Evolutionary conservation across 2,329 filamentous ascomycete species (phyloP).

Genomic region (Acephala macrosclerotiorum): DNA sequence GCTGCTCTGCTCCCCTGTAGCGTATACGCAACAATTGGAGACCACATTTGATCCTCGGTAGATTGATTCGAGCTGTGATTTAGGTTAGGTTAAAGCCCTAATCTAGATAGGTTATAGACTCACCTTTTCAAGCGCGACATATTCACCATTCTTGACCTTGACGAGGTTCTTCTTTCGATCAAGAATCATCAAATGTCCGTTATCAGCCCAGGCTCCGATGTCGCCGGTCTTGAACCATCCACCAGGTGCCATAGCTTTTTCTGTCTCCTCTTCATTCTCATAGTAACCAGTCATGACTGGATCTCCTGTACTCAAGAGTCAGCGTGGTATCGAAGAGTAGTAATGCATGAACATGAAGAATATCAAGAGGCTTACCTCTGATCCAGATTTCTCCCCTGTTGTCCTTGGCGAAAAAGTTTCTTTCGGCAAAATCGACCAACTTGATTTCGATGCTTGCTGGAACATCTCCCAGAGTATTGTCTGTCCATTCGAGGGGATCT

Average conservation of each 20-base stretch:
- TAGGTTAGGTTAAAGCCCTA: conserved; percentile 11
- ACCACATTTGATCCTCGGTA: conserved; percentile 81
- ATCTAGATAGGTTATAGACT: neutral
- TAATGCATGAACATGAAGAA: no score
- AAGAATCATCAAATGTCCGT: conserved; percentile 64
- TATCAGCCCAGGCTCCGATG: conserved; percentile 78
- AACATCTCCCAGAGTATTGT: conserved; percentile 77
- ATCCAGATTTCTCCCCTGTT: conserved; percentile 90
- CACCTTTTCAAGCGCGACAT: conserved; percentile 88
- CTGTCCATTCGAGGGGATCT: conserved; percentile 85
- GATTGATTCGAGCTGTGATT: conserved; percentile 75
- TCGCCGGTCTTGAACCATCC: conserved; percentile 94
- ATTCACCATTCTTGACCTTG: conserved; percentile 94
- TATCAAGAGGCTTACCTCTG: conserved; percentile 53
- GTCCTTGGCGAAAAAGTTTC: conserved; percentile 73
- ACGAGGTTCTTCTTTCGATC: conserved; percentile 87
- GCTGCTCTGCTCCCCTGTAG: conserved; percentile 73
- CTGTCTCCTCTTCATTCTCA: conserved; percentile 84
- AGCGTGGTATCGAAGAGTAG: no score
- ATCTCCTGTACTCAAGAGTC: conserved; percentile 48
- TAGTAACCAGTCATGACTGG: conserved; percentile 80
- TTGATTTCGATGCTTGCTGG: conserved; percentile 83
- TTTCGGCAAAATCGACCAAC: conserved; percentile 85
- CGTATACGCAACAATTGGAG: conserved; percentile 87
- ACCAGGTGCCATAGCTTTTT: conserved; percentile 48